These are phyloP conservation scores for Psidium friedrichsthalianum DNA, from an alignment of 345 rosid genomes.

Conservation along the genomic window DNA sequence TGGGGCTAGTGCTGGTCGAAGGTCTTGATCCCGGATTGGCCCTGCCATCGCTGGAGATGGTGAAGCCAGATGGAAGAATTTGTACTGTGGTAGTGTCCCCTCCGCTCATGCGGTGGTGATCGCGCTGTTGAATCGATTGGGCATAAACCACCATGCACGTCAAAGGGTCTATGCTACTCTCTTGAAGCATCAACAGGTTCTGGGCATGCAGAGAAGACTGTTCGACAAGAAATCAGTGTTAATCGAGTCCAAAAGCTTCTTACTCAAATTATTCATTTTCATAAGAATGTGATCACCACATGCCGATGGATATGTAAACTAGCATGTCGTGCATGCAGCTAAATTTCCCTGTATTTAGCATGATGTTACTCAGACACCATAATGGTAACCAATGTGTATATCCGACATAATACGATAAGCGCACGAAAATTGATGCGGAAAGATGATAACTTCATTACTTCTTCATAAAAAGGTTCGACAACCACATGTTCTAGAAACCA, in stretches of 20 bases:
- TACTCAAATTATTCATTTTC: not conserved
- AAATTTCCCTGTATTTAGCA: not conserved
- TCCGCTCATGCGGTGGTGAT: too few relatives aligned
- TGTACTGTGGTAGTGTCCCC: too few relatives aligned
- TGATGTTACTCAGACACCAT: not conserved
- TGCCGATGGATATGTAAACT: not conserved
- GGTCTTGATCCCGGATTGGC: too few relatives aligned
- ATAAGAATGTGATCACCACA: not conserved
- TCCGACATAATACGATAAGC: not conserved
- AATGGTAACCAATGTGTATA: not conserved
- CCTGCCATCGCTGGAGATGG: too few relatives aligned
- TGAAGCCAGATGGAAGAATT: too few relatives aligned
- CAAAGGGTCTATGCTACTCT: slow-evolving; percentile 32
- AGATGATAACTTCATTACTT: too few relatives aligned
- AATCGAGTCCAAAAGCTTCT: not conserved
- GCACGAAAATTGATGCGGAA: not conserved
- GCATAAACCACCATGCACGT: not conserved
- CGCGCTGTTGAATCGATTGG: too few relatives aligned
- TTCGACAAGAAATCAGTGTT: not conserved
- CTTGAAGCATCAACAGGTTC: slow-evolving; percentile 52
- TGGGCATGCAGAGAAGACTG: not conserved
- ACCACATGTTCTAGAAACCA: too few relatives aligned
- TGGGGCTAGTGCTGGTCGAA: too few relatives aligned
- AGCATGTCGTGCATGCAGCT: not conserved
- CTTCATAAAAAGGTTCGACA: too few relatives aligned